These are phyloP conservation scores for Panaeolus papilionaceus DNA, from an alignment of 768 basidiomycete genomes.

Conservation along the genomic window DNA sequence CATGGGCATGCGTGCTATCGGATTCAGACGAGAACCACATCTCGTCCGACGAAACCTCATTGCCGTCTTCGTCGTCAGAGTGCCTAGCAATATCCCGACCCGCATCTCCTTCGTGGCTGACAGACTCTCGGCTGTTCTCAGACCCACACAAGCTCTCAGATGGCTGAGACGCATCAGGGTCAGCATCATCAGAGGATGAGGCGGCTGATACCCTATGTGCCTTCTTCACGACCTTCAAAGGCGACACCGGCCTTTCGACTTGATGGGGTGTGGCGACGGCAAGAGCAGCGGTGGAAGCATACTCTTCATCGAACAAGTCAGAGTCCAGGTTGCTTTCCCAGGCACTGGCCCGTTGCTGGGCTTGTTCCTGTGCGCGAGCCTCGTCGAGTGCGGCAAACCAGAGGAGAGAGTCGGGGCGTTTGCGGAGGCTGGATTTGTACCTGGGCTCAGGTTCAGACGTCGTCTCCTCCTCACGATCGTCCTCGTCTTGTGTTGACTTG, in stretches of 20 bases:
- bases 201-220: not conserved
- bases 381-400: conserved; percentile 3
- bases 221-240: conserved; percentile 4
- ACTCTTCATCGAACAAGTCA: conserved; percentile 2
- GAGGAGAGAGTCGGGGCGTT: conserved; percentile 6
- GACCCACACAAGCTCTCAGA: not conserved
- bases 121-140: not conserved
- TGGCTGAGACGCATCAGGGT: not conserved
- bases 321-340: not conserved
- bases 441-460: not conserved
- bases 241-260: not conserved
- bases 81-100: not conserved
- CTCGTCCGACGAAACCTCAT: not conserved
- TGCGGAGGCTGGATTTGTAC: conserved; percentile 9
- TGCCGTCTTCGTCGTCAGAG: not conserved
- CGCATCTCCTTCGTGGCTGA: not conserved
- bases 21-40: conserved; percentile 3
- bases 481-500: not conserved
- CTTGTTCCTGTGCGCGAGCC: not conserved
- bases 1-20: not conserved
- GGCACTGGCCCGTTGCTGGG: not conserved
- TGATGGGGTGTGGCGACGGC: conserved; percentile 1
- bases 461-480: not conserved
- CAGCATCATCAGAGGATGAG: not conserved
- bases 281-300: not conserved